Conservation (phyloP, 805 yeast species). For the Candida xyloterini region DNA sequence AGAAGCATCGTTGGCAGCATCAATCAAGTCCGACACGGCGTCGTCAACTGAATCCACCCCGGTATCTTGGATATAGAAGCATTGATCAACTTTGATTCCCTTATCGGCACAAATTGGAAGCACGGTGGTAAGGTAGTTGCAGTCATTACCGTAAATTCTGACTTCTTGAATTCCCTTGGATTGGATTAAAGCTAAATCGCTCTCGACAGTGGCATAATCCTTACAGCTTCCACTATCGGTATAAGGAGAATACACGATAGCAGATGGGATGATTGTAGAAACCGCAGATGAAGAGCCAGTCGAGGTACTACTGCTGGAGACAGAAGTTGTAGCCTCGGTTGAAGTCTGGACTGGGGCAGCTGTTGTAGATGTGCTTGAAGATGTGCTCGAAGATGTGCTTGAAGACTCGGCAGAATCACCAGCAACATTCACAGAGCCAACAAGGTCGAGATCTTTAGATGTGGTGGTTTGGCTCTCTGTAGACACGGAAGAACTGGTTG, state of each 20-base stretch:
- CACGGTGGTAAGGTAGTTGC: constrained; percentile 63
- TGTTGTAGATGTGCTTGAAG: constrained; percentile 27
- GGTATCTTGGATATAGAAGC: constrained; percentile 68
- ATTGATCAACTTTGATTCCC: constrained; percentile 79
- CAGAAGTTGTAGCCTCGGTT: constrained; percentile 13
- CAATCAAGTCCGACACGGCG: constrained; percentile 40
- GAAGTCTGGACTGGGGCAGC: constrained; percentile 22
- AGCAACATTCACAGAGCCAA: constrained; percentile 26
- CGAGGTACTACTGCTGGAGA: constrained; percentile 33
- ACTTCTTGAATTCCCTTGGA: constrained; percentile 61
- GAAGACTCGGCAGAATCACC: background rate
- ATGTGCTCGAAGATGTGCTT: constrained; percentile 1
- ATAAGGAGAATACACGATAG: constrained; percentile 79
- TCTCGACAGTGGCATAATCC: constrained; percentile 45
- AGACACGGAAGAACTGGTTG: constrained; percentile 1
- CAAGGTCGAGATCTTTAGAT: constrained; percentile 3
- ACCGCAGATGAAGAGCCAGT: constrained; percentile 29
- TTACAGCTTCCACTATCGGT: constrained; percentile 67
- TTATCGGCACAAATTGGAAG: constrained; percentile 54
- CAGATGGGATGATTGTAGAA: constrained; percentile 42
- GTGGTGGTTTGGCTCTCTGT: constrained; percentile 9
- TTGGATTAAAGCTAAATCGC: constrained; percentile 58
- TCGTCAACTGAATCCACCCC: constrained; percentile 72
- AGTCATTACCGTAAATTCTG: constrained; percentile 86
- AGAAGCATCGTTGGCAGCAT: constrained; percentile 11